phyloP scores from a whole-genome alignment of 768 basidiomycete genomes.

The Mycena filopes region DNA sequence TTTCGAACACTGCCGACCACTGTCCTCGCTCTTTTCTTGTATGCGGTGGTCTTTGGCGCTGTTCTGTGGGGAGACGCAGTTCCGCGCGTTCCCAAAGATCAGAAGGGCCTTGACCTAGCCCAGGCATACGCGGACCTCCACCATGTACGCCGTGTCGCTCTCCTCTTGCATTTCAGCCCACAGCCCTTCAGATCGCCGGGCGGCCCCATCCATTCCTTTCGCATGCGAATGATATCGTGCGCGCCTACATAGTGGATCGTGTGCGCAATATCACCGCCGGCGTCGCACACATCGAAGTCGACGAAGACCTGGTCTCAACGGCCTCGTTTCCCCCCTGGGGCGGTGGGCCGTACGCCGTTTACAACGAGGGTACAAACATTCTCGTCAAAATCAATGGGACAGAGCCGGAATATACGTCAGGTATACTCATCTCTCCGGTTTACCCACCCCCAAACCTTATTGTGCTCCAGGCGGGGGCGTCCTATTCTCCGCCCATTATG shows the following conservation, averaged over 20 bases:
- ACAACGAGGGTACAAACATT: conserved; percentile 68
- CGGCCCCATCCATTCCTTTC: conserved; percentile 84
- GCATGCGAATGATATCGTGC: conserved; percentile 78
- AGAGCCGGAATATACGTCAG: conserved; percentile 21
- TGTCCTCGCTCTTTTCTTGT: conserved; percentile 57
- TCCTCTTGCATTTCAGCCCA: not conserved
- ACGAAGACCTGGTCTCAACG: conserved; percentile 61
- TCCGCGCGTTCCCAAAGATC: conserved; percentile 54
- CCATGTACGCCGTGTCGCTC: conserved; percentile 43
- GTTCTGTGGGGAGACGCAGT: conserved; percentile 62
- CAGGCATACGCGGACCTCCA: conserved; percentile 71
- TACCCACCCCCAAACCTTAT: conserved; percentile 77
- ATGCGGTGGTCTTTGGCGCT: conserved; percentile 56
- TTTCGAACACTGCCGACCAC: conserved; percentile 58
- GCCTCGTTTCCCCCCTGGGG: conserved; percentile 49
- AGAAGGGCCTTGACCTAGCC: conserved; percentile 58
- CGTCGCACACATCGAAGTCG: conserved; percentile 58
- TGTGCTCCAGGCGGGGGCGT: conserved; percentile 63
- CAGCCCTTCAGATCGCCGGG: conserved; percentile 63
- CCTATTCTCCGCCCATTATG: conserved; percentile 84
- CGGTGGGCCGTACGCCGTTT: conserved; percentile 34
- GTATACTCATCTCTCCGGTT: conserved; percentile 35
- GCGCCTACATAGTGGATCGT: conserved; percentile 65
- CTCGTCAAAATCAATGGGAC: conserved; percentile 52
- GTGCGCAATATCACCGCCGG: conserved; percentile 56